Evolutionary conservation across 257 asterid genomes (phyloP).

Genomic region (Striga asiatica): DNA sequence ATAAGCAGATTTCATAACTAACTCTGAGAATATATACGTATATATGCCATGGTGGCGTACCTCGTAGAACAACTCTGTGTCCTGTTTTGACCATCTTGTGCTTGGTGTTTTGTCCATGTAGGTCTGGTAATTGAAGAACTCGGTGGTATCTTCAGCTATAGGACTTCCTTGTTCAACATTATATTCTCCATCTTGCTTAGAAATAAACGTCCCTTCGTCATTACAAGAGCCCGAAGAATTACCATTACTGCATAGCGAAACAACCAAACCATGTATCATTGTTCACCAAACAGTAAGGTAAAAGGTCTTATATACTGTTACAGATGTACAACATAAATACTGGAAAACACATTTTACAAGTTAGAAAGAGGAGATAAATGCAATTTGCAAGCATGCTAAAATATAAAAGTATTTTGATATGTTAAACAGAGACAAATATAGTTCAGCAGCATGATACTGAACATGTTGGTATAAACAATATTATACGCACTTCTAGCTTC

Average conservation of each 20-base stretch:
- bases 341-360: no score
- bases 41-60: slow-evolving; percentile 24
- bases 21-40: background rate
- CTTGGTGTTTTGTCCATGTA: slow-evolving; percentile 63
- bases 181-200: slow-evolving; percentile 26
- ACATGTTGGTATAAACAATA: no score
- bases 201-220: slow-evolving; percentile 23
- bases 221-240: slow-evolving; percentile 19
- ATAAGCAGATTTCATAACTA: background rate
- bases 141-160: slow-evolving; percentile 30
- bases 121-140: slow-evolving; percentile 65
- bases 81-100: slow-evolving; percentile 74
- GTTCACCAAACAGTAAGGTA: background rate
- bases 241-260: slow-evolving; percentile 31
- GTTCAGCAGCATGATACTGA: no score
- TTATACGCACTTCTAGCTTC: no score
- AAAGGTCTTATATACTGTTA: background rate
- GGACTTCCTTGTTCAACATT: background rate
- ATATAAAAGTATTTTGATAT: no score
- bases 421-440: no score
- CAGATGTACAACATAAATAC: no score
- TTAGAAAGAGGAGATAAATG: no score
- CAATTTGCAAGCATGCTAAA: background rate
- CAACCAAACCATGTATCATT: slow-evolving; percentile 9
- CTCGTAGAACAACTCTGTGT: slow-evolving; percentile 82